These are phyloP conservation scores for Bryum argenteum DNA, from an alignment of 225 moss, liverwort and hornwort species.

Conservation along the genomic window DNA sequence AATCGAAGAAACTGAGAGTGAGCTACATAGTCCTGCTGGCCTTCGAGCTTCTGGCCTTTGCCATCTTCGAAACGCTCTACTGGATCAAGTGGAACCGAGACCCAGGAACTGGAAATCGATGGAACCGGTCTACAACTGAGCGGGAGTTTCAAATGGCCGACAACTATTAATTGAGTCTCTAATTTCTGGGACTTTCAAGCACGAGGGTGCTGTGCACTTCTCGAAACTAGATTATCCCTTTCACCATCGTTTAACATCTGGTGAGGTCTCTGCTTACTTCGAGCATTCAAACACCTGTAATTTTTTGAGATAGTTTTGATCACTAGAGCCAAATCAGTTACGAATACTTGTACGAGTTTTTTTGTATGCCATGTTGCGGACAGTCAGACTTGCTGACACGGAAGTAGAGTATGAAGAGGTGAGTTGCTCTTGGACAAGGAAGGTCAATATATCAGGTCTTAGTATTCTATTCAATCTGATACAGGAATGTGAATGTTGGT, in stretches of 20 bases:
- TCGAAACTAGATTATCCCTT: too few relatives aligned
- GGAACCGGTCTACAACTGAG: slow-evolving; percentile 47
- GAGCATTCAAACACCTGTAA: too few relatives aligned
- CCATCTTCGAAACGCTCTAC: slow-evolving; percentile 53
- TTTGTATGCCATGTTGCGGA: too few relatives aligned
- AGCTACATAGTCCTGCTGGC: slow-evolving; percentile 57
- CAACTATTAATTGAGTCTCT: neutral
- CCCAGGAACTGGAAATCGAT: slow-evolving; percentile 35
- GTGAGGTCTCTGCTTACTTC: too few relatives aligned
- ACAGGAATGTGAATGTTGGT: neutral
- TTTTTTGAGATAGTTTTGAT: too few relatives aligned
- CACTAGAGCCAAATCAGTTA: too few relatives aligned
- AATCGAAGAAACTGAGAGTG: slow-evolving; percentile 34
- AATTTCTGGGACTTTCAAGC: neutral
- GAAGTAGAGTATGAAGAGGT: too few relatives aligned
- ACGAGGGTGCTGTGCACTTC: too few relatives aligned
- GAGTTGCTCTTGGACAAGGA: neutral
- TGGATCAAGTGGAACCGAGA: slow-evolving; percentile 55
- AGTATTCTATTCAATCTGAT: neutral
- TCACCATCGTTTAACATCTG: too few relatives aligned
- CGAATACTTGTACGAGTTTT: too few relatives aligned
- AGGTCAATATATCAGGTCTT: neutral
- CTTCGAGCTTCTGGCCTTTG: slow-evolving; percentile 57
- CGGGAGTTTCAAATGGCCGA: slow-evolving; percentile 42
- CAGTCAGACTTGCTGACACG: too few relatives aligned